A percentile compares a stretch with the other conserved stretches of the same genome.
These are phyloP conservation scores for Claviceps sp. DNA, from an alignment of 2,329 filamentous ascomycete genomes.

Conservation along the genomic window DNA sequence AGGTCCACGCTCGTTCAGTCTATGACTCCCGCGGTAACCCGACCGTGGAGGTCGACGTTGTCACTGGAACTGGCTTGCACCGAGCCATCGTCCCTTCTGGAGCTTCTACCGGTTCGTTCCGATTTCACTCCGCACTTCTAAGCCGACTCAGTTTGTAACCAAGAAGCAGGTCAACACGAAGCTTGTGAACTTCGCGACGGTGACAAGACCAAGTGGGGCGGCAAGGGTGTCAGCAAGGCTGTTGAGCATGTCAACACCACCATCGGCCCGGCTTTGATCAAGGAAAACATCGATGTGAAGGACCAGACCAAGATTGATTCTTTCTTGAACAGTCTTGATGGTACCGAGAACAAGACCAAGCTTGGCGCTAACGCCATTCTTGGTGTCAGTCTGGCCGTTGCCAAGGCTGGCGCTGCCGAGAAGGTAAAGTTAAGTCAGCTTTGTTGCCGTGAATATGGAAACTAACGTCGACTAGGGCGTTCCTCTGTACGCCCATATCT, in stretches of 20 bases:
- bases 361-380: slow-evolving; percentile 82
- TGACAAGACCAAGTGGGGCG: slow-evolving; percentile 74
- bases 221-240: slow-evolving; percentile 79
- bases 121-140: slow-evolving; percentile 11
- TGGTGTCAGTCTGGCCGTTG: slow-evolving; percentile 70
- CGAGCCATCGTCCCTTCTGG: slow-evolving; percentile 95
- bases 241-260: slow-evolving; percentile 73
- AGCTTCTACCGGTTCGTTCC: slow-evolving; percentile 71
- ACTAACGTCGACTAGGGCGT: slow-evolving; percentile 39
- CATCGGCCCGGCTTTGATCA: slow-evolving; percentile 71
- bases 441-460: background rate
- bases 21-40: slow-evolving; percentile 99
- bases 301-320: slow-evolving; percentile 74
- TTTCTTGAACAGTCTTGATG: slow-evolving; percentile 77
- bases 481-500: slow-evolving; percentile 78
- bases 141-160: slow-evolving; percentile 16
- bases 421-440: slow-evolving; percentile 37
- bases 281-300: slow-evolving; percentile 72
- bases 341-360: slow-evolving; percentile 75
- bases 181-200: slow-evolving; percentile 83
- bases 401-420: slow-evolving; percentile 81
- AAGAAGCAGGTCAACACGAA: slow-evolving; percentile 63
- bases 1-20: slow-evolving; percentile 85
- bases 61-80: slow-evolving; percentile 93
- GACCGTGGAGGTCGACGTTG: slow-evolving; percentile 94